A percentile compares a stretch with the other conserved stretches of the same genome.
These are phyloP conservation scores for Nicotiana knightiana DNA, from an alignment of 257 asterid genomes.

Conservation along the genomic window DNA sequence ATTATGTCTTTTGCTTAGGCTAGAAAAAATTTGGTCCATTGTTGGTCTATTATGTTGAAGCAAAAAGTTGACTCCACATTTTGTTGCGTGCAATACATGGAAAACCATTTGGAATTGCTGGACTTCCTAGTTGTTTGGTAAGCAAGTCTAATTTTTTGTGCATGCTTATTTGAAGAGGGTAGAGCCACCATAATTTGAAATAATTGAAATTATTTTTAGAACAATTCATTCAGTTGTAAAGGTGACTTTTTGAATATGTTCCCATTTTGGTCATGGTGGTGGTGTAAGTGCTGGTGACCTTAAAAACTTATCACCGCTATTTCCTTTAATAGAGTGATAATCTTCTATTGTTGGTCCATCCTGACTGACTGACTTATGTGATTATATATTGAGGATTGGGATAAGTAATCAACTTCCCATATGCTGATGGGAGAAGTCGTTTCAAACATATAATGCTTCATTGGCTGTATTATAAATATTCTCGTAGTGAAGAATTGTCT, in stretches of 20 bases:
- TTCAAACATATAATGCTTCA: not conserved
- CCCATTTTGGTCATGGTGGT: constrained; percentile 5
- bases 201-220: not conserved
- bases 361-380: not conserved
- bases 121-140: constrained; percentile 97
- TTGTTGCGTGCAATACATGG: constrained; percentile 81
- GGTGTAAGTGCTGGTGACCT: not conserved
- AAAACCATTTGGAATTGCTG: constrained; percentile 85
- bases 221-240: not conserved
- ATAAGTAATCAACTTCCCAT: not conserved
- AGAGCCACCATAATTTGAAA: not conserved
- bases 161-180: constrained; percentile 1
- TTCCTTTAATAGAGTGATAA: not conserved
- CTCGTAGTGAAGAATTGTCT: not conserved
- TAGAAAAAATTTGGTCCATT: constrained; percentile 78
- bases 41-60: constrained; percentile 90
- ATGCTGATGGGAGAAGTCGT: not conserved
- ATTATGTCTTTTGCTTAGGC: constrained; percentile 45
- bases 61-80: constrained; percentile 65
- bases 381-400: not conserved
- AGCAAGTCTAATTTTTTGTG: constrained; percentile 19
- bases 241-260: not conserved
- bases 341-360: not conserved
- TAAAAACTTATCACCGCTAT: not conserved
- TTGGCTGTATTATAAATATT: not conserved